phyloP scores from a whole-genome alignment of 2,329 filamentous ascomycete species.

The Xylariaceae sp. region DNA sequence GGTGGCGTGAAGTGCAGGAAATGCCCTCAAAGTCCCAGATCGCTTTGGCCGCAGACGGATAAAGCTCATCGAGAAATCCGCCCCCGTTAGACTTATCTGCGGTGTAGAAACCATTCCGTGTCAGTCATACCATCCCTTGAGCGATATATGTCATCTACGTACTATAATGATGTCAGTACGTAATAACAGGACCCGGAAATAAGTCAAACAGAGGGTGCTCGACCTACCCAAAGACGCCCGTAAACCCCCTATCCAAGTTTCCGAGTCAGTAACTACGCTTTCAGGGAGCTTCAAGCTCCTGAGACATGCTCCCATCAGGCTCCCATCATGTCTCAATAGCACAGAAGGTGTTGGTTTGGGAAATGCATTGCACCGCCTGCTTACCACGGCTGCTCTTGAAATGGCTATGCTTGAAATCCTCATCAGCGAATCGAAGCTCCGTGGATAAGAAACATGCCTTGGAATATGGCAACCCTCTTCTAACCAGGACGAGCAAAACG shows the following conservation, averaged over 20 bases:
- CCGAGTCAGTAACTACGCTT: neutral
- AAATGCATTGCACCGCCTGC: no score
- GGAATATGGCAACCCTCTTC: no score
- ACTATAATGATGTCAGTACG: no score
- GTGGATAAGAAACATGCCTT: no score
- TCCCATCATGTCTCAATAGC: neutral
- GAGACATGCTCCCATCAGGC: neutral
- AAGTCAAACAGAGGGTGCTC: no score
- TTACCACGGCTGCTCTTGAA: conserved; percentile 71
- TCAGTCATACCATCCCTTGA: no score
- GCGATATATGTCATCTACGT: no score
- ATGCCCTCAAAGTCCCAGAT: conserved; percentile 58
- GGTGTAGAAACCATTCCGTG: no score
- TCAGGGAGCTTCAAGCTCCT: neutral
- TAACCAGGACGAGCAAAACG: no score
- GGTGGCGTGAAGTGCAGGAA: conserved; percentile 75
- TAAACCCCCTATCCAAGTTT: conserved; percentile 63
- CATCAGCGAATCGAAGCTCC: no score
- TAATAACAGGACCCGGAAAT: no score
- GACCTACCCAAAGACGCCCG: conserved; percentile 79
- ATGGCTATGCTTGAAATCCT: conserved; percentile 56
- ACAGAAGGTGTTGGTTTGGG: no score
- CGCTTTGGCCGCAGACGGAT: conserved; percentile 67
- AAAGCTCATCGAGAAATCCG: conserved; percentile 83
- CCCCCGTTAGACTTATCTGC: conserved; percentile 77